Percentiles rank a stretch among this genome's conserved stretches.
phyloP scores from a whole-genome alignment of 192 early-diverging fungal genomes.

The Coemansia sp. region DNA sequence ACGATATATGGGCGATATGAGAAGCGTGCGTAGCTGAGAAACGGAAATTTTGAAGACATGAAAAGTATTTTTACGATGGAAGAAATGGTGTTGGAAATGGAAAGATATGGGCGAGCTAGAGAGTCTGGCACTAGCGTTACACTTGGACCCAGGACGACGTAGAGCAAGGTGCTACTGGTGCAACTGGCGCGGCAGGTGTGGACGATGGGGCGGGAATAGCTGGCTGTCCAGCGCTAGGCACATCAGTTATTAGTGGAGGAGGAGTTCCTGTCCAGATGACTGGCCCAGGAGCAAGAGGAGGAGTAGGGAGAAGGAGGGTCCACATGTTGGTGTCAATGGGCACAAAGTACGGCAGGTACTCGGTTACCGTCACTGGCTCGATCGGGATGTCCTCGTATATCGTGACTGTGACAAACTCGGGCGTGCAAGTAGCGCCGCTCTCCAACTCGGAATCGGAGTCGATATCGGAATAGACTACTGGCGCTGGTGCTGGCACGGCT shows the following conservation, averaged over 20 bases:
- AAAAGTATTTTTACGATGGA: neutral
- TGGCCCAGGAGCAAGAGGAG: slow-evolving; percentile 35
- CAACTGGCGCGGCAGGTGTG: neutral
- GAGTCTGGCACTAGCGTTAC: neutral
- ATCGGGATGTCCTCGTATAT: slow-evolving; percentile 7
- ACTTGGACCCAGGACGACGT: slow-evolving; percentile 21
- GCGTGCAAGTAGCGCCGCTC: neutral
- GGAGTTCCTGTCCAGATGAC: slow-evolving; percentile 36
- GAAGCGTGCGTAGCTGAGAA: neutral
- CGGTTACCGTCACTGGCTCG: slow-evolving; percentile 20
- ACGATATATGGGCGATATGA: neutral
- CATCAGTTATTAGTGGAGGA: neutral
- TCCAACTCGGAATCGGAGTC: neutral
- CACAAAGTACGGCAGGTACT: slow-evolving; percentile 18
- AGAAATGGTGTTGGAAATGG: neutral
- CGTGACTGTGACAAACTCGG: slow-evolving; percentile 16
- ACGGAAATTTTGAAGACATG: neutral
- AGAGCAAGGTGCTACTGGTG: slow-evolving; percentile 3
- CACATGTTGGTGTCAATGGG: slow-evolving; percentile 17
- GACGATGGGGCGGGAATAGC: slow-evolving; percentile 2
- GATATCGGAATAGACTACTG: neutral
- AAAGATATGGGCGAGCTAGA: slow-evolving; percentile 7
- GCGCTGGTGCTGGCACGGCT: neutral
- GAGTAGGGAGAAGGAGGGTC: slow-evolving; percentile 7
- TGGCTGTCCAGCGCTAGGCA: slow-evolving; percentile 7